These are phyloP conservation scores for Stenogyne calaminthoides DNA, from an alignment of 305 asterid genomes.

Conservation along the genomic window DNA sequence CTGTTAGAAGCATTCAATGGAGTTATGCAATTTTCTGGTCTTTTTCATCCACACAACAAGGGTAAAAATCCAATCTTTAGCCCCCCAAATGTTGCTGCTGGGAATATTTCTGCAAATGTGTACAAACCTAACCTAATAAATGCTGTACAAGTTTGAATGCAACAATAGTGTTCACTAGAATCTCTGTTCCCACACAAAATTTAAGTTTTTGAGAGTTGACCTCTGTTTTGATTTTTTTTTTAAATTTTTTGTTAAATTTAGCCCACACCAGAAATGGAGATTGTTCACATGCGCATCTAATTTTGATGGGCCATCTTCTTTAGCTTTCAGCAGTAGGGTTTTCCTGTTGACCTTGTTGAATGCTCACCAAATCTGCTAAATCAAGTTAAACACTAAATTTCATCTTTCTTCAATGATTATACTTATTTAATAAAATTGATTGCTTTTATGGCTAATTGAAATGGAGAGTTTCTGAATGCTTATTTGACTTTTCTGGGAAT, in stretches of 20 bases:
- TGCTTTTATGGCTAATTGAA: constrained; percentile 11
- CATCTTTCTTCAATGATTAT: constrained; percentile 1
- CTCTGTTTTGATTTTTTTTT: neutral
- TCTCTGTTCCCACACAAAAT: neutral
- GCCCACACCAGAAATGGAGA: constrained; percentile 13
- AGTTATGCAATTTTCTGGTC: constrained; percentile 97
- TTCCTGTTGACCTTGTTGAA: constrained; percentile 26
- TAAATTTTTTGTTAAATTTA: neutral
- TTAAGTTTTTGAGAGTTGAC: constrained; percentile 20
- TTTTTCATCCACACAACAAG: constrained; percentile 55
- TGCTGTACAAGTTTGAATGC: constrained; percentile 16
- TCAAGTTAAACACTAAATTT: neutral
- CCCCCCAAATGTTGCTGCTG: neutral
- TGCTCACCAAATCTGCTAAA: constrained; percentile 7
- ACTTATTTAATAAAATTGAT: neutral
- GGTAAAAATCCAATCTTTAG: constrained; percentile 50
- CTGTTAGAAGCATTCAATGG: constrained; percentile 88
- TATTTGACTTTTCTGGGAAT: neutral
- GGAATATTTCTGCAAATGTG: constrained; percentile 18
- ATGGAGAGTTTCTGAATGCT: neutral
- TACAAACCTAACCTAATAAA: neutral
- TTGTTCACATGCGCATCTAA: constrained; percentile 31
- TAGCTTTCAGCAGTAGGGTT: constrained; percentile 15
- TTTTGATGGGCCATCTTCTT: constrained; percentile 34
- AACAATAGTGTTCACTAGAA: neutral